Evolutionary conservation across 768 basidiomycete genomes (phyloP).

Genomic region (Wakefieldia striispora): DNA sequence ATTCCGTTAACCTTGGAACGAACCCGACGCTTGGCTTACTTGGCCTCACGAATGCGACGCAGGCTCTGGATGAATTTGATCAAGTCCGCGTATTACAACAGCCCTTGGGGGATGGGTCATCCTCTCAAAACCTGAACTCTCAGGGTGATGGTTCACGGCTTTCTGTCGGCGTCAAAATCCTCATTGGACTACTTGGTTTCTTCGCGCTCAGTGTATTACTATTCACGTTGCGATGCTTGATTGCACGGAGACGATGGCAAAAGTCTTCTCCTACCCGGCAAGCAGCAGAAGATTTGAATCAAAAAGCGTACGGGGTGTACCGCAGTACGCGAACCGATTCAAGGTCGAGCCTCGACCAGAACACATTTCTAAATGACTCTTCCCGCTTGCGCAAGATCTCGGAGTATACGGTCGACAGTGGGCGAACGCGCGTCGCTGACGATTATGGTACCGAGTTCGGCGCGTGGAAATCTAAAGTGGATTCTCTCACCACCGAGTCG

Average conservation of each 20-base stretch:
- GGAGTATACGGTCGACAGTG: constrained; percentile 35
- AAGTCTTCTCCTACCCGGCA: constrained; percentile 11
- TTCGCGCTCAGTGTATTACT: constrained; percentile 52
- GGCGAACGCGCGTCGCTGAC: constrained; percentile 26
- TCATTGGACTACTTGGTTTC: constrained; percentile 58
- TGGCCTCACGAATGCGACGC: constrained; percentile 57
- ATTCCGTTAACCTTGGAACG: constrained; percentile 16
- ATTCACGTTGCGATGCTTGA: constrained; percentile 54
- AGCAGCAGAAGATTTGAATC: constrained; percentile 12
- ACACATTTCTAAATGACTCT: constrained; percentile 37
- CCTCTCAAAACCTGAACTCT: constrained; percentile 5
- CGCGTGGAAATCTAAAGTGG: constrained; percentile 5
- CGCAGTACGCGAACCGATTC: constrained; percentile 33
- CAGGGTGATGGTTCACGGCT: constrained; percentile 37
- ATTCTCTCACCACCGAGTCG: background rate
- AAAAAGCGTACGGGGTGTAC: constrained; percentile 29
- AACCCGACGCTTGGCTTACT: constrained; percentile 58
- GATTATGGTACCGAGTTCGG: constrained; percentile 11
- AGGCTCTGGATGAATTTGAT: constrained; percentile 66
- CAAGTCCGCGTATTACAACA: constrained; percentile 65
- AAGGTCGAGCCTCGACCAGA: constrained; percentile 24
- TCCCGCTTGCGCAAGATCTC: constrained; percentile 33
- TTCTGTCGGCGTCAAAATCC: constrained; percentile 59
- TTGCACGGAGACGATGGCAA: constrained; percentile 39
- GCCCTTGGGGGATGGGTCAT: constrained; percentile 40